Evolutionary conservation across 2,329 filamentous ascomycete genomes (phyloP).

Genomic region (Cordyceps militaris): DNA sequence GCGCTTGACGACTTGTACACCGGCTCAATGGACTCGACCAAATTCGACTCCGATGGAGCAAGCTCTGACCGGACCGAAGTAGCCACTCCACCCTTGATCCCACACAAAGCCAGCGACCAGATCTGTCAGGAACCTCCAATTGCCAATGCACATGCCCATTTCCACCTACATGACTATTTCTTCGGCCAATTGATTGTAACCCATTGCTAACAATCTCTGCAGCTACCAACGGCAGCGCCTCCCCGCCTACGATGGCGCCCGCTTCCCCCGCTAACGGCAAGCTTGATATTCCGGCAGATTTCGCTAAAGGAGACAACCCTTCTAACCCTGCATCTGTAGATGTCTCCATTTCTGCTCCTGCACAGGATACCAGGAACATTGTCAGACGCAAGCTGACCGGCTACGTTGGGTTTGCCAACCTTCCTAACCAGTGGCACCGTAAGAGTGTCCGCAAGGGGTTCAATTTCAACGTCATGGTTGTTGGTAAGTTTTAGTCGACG

Average conservation of each 20-base stretch:
- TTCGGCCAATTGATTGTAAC: not conserved
- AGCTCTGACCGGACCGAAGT: slow-evolving; percentile 2
- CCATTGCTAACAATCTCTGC: slow-evolving; percentile 29
- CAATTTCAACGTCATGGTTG: slow-evolving; percentile 99
- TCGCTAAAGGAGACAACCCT: slow-evolving; percentile 25
- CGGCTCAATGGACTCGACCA: slow-evolving; percentile 13
- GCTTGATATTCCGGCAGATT: slow-evolving; percentile 25
- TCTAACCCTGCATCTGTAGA: slow-evolving; percentile 30
- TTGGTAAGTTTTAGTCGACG: slow-evolving; percentile 58
- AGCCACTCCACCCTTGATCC: slow-evolving; percentile 2
- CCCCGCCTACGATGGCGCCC: slow-evolving; percentile 36
- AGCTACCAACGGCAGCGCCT: slow-evolving; percentile 42
- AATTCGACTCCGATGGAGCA: slow-evolving; percentile 19
- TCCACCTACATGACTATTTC: not conserved
- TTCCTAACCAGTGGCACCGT: slow-evolving; percentile 99
- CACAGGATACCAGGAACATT: slow-evolving; percentile 79
- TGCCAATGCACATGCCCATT: slow-evolving; percentile 6
- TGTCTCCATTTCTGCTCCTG: slow-evolving; percentile 33
- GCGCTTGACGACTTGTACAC: slow-evolving; percentile 42
- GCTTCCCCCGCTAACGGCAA: slow-evolving; percentile 35
- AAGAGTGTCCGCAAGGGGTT: slow-evolving; percentile 99
- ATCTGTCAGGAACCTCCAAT: slow-evolving; percentile 30
- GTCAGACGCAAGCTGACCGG: slow-evolving; percentile 96
- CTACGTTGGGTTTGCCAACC: slow-evolving; percentile 96
- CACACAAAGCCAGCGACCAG: slow-evolving; percentile 8